Base-by-base conservation (phyloP, 805 yeast species). In the Metschnikowia peoriensis region DNA sequence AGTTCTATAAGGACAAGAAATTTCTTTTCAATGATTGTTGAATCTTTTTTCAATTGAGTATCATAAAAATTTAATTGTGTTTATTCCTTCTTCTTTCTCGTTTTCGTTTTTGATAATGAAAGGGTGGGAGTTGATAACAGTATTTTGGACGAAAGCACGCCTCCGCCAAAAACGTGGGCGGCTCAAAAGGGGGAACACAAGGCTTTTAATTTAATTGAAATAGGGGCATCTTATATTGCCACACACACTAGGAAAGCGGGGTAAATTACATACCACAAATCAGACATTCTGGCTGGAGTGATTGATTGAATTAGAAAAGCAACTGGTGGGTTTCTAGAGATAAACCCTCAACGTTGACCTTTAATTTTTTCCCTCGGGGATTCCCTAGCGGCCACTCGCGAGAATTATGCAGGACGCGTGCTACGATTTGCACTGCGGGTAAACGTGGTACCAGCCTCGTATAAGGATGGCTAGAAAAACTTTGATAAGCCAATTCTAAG, bases 251-350 rank as follows among this genome's bases (percentile, higher is more conserved):
- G 12, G 38, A 11, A 28, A 15, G 12, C 28, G 14, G 14, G 43
- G n/a, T 16, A 27, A 27, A 22, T 29, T 44, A 80, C 89, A 64
- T 82, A 85, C 89, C 89, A 85, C 77, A 84, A 85, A 72, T 84
- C 89, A 71, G 89, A 81, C 88, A 84, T 84, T 65, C 61, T 70
- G 49, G 64, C 22, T 35, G 49, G 39, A 41, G 55, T 48, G 53
- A 52, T 52, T 50, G 58, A 52, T 57, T 50, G 32, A 46, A 43
- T 37, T 44, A 46, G 51, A 46, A 38, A 44, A 57, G 55, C 59
- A 53, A 53, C 49, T 51, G 50, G 51, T 45, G 52, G 57, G 38
- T 38, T 17, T 28, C 38, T 37, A 27, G 38, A 34, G 44, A 39
- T 49, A 32, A 45, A 41, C 32, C 54, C 47, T 52, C 53, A 51